Percentiles rank a stretch among this genome's conserved stretches.
Conservation (phyloP, 495 filamentous ascomycete species). For the Amphirosellinia nigrospora region DNA sequence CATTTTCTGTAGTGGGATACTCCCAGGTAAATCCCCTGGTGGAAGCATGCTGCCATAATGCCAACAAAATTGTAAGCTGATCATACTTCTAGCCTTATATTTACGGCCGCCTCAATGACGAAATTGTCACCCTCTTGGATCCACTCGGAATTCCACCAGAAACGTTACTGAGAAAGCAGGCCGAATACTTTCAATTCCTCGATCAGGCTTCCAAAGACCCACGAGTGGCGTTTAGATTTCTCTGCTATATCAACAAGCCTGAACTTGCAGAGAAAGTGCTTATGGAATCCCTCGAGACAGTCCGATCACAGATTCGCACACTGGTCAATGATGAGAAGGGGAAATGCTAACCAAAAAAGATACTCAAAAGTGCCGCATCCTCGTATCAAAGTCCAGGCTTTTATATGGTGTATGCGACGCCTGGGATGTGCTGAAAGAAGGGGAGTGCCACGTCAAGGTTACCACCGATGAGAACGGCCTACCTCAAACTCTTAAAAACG, state of each 20-base stretch:
- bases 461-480: constrained; percentile 51
- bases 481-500: constrained; percentile 45
- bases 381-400: constrained; percentile 53
- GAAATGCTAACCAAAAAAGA: constrained; percentile 56
- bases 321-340: constrained; percentile 48
- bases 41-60: too few species aligned
- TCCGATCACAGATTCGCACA: constrained; percentile 39
- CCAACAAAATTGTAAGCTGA: too few species aligned
- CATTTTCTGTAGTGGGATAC: too few species aligned
- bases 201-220: constrained; percentile 41
- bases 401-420: constrained; percentile 59
- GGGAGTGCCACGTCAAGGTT: constrained; percentile 52
- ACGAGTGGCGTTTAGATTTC: constrained; percentile 49
- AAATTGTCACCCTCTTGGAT: constrained; percentile 53
- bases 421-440: constrained; percentile 50
- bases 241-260: constrained; percentile 47
- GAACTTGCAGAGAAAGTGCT: constrained; percentile 54
- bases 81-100: too few species aligned
- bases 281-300: constrained; percentile 49
- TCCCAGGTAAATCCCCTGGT: too few species aligned
- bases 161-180: constrained; percentile 51
- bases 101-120: constrained; percentile 59
- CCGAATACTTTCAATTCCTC: constrained; percentile 50
- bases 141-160: constrained; percentile 48
- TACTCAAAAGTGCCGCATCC: constrained; percentile 53